A percentile compares a stretch with the other conserved stretches of the same genome.
Conservation (phyloP, 208 protist genomes). For the Crithidia sp. region DNA sequence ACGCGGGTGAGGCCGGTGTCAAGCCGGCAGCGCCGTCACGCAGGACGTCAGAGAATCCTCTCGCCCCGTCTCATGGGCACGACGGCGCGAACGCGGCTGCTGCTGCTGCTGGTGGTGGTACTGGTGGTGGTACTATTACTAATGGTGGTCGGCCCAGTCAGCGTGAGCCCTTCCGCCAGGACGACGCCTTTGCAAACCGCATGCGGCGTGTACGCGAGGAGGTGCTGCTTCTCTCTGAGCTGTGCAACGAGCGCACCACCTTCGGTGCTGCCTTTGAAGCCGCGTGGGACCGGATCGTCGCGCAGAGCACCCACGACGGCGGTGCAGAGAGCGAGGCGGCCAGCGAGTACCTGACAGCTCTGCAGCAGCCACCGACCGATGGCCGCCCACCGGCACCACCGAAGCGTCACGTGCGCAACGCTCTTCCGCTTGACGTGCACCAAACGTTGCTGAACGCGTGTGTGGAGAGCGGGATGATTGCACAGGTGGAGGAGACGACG, state of each 20-base stretch:
- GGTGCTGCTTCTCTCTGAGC: conserved; percentile 46
- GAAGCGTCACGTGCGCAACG: background rate
- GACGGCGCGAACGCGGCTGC: background rate
- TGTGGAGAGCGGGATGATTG: conserved; percentile 59
- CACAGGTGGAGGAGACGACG: conserved; percentile 3
- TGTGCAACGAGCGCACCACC: conserved; percentile 60
- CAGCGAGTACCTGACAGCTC: conserved; percentile 1
- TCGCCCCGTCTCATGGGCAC: background rate
- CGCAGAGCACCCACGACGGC: conserved; percentile 8
- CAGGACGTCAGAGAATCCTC: conserved; percentile 7
- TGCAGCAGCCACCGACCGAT: background rate
- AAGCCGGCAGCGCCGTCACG: background rate
- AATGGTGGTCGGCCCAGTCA: background rate
- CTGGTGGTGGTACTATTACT: too few relatives aligned
- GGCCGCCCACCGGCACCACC: background rate
- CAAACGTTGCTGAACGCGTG: conserved; percentile 46
- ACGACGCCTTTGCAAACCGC: conserved; percentile 34
- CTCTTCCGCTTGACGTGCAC: conserved; percentile 39
- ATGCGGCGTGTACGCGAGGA: conserved; percentile 37
- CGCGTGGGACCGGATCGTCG: conserved; percentile 37
- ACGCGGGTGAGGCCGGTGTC: background rate
- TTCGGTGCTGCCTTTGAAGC: conserved; percentile 37
- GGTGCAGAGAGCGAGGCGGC: conserved; percentile 11
- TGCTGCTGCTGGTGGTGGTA: background rate
- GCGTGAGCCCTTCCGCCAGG: conserved; percentile 5